These are phyloP conservation scores for Serendipita vermifera DNA, from an alignment of 768 basidiomycete species.

Conservation along the genomic window DNA sequence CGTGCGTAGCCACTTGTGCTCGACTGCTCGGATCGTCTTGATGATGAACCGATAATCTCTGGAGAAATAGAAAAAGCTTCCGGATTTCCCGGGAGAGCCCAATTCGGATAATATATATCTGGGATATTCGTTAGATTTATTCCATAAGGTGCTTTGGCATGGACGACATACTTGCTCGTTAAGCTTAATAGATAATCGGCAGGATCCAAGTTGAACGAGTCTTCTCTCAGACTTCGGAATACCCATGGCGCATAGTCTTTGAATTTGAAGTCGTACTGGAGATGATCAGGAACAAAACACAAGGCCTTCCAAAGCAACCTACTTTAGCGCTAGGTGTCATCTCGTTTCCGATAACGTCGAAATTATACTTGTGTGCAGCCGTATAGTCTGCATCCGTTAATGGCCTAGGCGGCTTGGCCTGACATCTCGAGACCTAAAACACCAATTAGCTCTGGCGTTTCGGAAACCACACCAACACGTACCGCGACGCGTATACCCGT, in stretches of 20 bases:
- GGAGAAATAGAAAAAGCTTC: conserved; percentile 98
- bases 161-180: conserved; percentile 88
- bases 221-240: conserved; percentile 89
- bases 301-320: no score
- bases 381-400: conserved; percentile 77
- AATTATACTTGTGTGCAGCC: conserved; percentile 87
- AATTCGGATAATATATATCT: conserved; percentile 76
- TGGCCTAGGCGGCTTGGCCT: conserved; percentile 83
- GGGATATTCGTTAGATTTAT: neutral
- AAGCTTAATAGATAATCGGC: conserved; percentile 95
- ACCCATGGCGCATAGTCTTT: conserved; percentile 99
- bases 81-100: conserved; percentile 95
- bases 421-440: conserved; percentile 78
- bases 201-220: conserved; percentile 88
- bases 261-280: conserved; percentile 98
- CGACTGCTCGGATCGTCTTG: conserved; percentile 91
- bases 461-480: conserved; percentile 22
- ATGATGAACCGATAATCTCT: conserved; percentile 99
- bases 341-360: conserved; percentile 95
- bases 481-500: conserved; percentile 95
- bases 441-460: conserved; percentile 15
- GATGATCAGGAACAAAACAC: no score
- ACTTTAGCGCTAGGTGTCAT: conserved; percentile 74
- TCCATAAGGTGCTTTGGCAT: neutral
- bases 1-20: conserved; percentile 83